Evolutionary conservation across 139 green algal genomes (phyloP).

Genomic region (Asterochloris erici): DNA sequence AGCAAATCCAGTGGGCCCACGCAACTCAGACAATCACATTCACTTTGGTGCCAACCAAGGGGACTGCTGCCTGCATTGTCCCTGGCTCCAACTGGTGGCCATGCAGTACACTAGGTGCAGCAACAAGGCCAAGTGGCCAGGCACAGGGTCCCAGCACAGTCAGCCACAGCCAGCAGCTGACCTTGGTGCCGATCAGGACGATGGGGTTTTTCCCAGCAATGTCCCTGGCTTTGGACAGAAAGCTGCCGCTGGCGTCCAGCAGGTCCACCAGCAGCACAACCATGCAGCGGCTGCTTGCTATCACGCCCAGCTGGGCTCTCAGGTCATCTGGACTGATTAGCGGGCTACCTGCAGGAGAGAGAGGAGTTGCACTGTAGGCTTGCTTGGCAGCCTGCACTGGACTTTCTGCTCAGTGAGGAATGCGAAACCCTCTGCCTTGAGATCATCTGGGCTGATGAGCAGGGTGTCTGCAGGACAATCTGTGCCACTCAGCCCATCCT

Average conservation of each 20-base stretch:
- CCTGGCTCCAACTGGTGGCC: no score
- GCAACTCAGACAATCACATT: no score
- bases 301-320: slow-evolving; percentile 44
- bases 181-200: slow-evolving; percentile 89
- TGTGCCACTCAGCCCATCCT: background rate
- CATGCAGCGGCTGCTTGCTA: background rate
- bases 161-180: slow-evolving; percentile 1
- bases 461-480: background rate
- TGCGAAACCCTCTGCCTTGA: background rate
- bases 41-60: no score
- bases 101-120: no score
- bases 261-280: slow-evolving; percentile 87
- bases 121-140: no score
- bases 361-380: slow-evolving; percentile 25
- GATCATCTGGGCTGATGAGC: background rate
- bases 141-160: no score
- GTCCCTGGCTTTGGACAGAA: slow-evolving; percentile 72
- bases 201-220: slow-evolving; percentile 92
- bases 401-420: background rate
- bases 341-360: background rate
- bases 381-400: background rate
- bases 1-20: no score
- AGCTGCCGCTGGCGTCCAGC: slow-evolving; percentile 74
- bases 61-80: no score
- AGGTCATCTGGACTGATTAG: slow-evolving; percentile 78